Base-by-base conservation (phyloP, 768 basidiomycete species). In the Chalciporus pseudorubinellus region DNA sequence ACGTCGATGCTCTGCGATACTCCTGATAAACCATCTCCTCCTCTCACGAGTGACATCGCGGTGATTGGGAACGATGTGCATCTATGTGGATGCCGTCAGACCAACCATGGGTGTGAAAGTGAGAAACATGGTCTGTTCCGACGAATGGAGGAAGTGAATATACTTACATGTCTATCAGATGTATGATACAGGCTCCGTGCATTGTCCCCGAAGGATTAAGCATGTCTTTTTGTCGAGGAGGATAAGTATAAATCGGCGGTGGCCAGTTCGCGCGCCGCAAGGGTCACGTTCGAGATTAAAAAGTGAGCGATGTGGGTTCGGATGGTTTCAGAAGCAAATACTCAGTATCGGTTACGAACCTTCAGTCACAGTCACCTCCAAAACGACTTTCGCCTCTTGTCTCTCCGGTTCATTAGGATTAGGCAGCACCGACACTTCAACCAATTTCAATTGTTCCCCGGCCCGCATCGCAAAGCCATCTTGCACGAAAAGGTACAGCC, bases 121-220 rank as follows among this genome's bases (percentile, higher is more conserved):
- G 24, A 24, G 24, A 24, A 24, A 24, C 24, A 24, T 24, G 24
- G 24, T 24, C 24, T 24, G 3, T 9, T 26, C n/a, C n/a, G n/a
- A n/a, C n/a, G 9, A 16, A 22, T 7, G 19, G 3, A 44, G n/a
- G 39, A 16, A 26, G 31, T 39, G 13, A 13, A 49, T 28, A 43
- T 6, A 52, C 74, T 33, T 49, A 79, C 79, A 79, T 67, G 55
- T 82, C 81, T 31, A 81, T 72, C 21, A 82, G 52, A 48, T 72
- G 72, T 3, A 70, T 54, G 16, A 70, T 60, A 48, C 77, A 78
- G 6, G 74, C 78, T 16, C 74, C 68, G 38, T 76, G 69, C 56
- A 80, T 51, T 4, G 58, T 64, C 0, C 73, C 77, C 5, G 38
- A 44, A 7, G 44, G 31, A 41, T 75, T 73, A 33, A 78, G 61